These are phyloP conservation scores for Spizellomyces punctatus DNA, from an alignment of 192 early-diverging fungal species.

Conservation along the genomic window DNA sequence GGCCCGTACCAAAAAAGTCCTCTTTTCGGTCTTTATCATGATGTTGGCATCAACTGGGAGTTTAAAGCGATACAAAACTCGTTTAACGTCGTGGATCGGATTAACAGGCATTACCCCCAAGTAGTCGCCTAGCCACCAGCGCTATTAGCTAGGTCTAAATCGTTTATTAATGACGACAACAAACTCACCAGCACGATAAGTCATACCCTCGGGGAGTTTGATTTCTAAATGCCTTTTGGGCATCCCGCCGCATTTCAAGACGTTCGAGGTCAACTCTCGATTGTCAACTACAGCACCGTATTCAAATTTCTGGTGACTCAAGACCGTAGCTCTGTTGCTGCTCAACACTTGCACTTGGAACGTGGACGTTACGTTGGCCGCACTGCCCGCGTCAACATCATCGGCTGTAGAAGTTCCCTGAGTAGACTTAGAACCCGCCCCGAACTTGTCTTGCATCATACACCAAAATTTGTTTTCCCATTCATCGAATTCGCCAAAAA, in stretches of 20 bases:
- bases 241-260: background rate
- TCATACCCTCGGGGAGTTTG: background rate
- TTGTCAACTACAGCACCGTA: background rate
- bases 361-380: background rate
- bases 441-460: too few relatives aligned
- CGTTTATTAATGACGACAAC: background rate
- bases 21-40: too few relatives aligned
- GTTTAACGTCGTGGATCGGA: too few relatives aligned
- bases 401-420: too few relatives aligned
- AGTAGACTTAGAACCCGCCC: too few relatives aligned
- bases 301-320: background rate
- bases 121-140: background rate
- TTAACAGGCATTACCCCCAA: background rate
- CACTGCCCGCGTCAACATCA: background rate
- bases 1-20: too few relatives aligned
- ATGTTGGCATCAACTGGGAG: too few relatives aligned
- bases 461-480: too few relatives aligned
- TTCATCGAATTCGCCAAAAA: too few relatives aligned
- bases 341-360: background rate
- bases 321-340: background rate
- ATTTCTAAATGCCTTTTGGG: background rate
- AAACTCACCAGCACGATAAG: slow-evolving; percentile 7
- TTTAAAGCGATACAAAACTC: too few relatives aligned
- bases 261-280: background rate
- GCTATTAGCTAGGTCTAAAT: too few relatives aligned